Percentiles rank a stretch among this genome's conserved stretches.
phyloP scores from a whole-genome alignment of 352 stramenopile species.

The Globisporangium splendens region DNA sequence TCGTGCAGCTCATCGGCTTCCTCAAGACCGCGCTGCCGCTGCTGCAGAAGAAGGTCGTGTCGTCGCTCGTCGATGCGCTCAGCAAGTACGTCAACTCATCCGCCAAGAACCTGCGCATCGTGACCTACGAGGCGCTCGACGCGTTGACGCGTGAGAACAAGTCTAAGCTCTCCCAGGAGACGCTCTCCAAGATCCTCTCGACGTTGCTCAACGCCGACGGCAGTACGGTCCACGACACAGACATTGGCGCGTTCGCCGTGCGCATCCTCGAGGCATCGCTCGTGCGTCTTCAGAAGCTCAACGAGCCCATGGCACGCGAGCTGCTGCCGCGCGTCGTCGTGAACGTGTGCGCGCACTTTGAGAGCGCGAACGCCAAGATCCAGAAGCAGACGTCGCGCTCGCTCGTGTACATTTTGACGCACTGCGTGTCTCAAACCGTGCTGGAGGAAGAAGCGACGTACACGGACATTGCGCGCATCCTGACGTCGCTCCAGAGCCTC shows the following conservation, averaged over 20 bases:
- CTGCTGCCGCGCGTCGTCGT: conserved; percentile 76
- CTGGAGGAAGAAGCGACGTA: conserved; percentile 54
- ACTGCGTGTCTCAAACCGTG: conserved; percentile 45
- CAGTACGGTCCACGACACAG: conserved; percentile 54
- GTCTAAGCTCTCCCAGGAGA: conserved; percentile 63
- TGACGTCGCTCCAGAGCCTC: conserved; percentile 76
- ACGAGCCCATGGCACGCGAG: conserved; percentile 53
- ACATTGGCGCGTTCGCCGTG: conserved; percentile 61
- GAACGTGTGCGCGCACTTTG: conserved; percentile 67
- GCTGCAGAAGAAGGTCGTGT: conserved; percentile 77
- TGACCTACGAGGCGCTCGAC: conserved; percentile 76
- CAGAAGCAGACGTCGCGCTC: conserved; percentile 65
- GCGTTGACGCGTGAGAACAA: conserved; percentile 44
- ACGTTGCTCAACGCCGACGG: conserved; percentile 60
- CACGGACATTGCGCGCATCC: conserved; percentile 59
- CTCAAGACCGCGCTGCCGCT: conserved; percentile 74
- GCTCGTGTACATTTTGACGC: conserved; percentile 60
- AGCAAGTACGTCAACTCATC: conserved; percentile 69
- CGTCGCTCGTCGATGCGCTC: conserved; percentile 69
- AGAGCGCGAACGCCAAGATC: conserved; percentile 48
- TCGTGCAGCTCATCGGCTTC: conserved; percentile 80
- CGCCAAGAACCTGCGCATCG: conserved; percentile 72
- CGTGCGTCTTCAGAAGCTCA: conserved; percentile 57
- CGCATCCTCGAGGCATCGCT: conserved; percentile 62
- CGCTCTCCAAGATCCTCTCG: conserved; percentile 57